Evolutionary conservation across 2,329 filamentous ascomycete species (phyloP).

Genomic region (Aspergillus melleus): DNA sequence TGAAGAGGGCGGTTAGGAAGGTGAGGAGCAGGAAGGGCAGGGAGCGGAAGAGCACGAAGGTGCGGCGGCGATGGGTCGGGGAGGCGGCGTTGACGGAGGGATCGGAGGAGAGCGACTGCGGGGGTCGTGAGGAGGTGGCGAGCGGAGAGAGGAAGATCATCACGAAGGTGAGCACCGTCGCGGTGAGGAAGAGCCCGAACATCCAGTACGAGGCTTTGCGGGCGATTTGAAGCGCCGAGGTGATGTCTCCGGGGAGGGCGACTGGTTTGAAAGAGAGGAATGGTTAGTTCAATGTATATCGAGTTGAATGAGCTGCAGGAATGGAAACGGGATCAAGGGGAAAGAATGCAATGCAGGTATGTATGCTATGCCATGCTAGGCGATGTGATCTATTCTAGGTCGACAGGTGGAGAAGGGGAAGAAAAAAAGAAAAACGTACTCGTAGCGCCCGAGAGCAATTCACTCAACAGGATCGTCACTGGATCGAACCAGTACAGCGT

Average conservation of each 20-base stretch:
- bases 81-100: constrained; percentile 24
- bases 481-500: constrained; percentile 89
- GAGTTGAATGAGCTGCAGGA: no score
- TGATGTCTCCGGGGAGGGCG: constrained; percentile 72
- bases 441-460: constrained; percentile 78
- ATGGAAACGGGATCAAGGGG: no score
- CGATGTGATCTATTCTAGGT: not conserved
- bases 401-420: no score
- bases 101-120: constrained; percentile 33
- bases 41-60: constrained; percentile 50
- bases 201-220: constrained; percentile 76
- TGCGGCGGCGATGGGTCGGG: constrained; percentile 37
- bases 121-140: constrained; percentile 47
- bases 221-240: constrained; percentile 72
- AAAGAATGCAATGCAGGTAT: not conserved
- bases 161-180: constrained; percentile 67
- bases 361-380: not conserved
- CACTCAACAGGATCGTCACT: constrained; percentile 73
- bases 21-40: constrained; percentile 68
- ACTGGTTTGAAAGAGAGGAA: constrained; percentile 49
- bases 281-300: not conserved
- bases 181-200: constrained; percentile 82
- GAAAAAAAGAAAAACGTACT: constrained; percentile 48
- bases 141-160: constrained; percentile 65
- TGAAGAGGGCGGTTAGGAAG: constrained; percentile 66